Percentiles rank a stretch among this genome's conserved stretches.
These are phyloP conservation scores for Herpetospermum pedunculosum DNA, from an alignment of 306 rosid genomes.

Conservation along the genomic window DNA sequence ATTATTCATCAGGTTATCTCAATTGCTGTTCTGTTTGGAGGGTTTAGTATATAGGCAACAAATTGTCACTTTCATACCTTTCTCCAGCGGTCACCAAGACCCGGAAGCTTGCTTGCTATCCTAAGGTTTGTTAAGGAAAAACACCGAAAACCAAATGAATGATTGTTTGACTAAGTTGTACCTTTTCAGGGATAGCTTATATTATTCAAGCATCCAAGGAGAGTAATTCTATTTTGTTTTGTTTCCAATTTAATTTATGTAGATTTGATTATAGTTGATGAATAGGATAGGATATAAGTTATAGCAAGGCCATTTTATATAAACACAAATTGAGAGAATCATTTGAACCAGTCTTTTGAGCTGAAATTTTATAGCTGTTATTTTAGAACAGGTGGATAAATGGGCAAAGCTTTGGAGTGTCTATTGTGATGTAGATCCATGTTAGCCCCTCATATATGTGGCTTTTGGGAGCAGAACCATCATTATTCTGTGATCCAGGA, in stretches of 20 bases:
- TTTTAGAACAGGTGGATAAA: neutral
- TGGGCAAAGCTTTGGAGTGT: neutral
- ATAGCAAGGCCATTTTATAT: neutral
- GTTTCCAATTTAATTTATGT: neutral
- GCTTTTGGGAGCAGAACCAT: neutral
- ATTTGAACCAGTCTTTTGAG: neutral
- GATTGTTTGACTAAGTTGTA: neutral
- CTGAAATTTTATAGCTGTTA: neutral
- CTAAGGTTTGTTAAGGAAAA: neutral
- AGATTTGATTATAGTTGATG: neutral
- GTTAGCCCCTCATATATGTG: neutral
- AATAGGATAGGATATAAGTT: neutral
- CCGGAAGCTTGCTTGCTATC: neutral
- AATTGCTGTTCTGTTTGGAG: neutral
- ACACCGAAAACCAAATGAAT: neutral
- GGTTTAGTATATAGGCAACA: neutral
- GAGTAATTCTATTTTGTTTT: neutral
- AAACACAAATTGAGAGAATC: neutral
- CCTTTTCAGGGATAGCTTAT: neutral
- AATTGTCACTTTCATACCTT: neutral
- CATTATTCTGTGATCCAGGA: neutral
- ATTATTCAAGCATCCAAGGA: neutral
- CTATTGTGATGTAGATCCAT: neutral
- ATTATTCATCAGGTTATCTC: conserved; percentile 13
- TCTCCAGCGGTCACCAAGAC: neutral